Percentiles rank a stretch among this genome's conserved stretches.
Conservation (phyloP, 306 rosid species). For the Ochetophila trinervis region DNA sequence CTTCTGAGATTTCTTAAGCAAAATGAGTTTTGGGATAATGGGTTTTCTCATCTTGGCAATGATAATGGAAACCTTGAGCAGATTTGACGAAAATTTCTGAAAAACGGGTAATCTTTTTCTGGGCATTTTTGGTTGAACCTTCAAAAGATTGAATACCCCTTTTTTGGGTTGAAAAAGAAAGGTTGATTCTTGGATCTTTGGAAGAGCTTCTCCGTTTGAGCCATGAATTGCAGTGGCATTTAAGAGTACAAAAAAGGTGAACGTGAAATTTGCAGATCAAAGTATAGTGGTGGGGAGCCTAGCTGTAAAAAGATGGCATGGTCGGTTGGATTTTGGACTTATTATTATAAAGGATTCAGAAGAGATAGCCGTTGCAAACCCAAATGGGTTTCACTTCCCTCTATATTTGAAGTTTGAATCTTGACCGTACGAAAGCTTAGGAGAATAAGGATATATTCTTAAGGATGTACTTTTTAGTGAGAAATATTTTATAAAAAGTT, state of each 20-base stretch:
- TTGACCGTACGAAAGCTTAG: no score
- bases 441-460: no score
- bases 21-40: slow-evolving; percentile 33
- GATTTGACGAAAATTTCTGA: slow-evolving; percentile 32
- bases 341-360: slow-evolving; percentile 12
- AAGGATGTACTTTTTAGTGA: no score
- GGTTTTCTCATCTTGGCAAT: slow-evolving; percentile 43
- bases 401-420: slow-evolving; percentile 4
- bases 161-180: no score
- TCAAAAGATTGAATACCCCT: no score
- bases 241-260: slow-evolving; percentile 36
- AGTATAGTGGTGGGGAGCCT: slow-evolving; percentile 36
- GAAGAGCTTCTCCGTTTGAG: background rate
- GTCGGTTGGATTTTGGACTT: slow-evolving; percentile 46
- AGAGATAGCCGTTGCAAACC: slow-evolving; percentile 62
- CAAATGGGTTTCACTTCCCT: no score
- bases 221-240: slow-evolving; percentile 20
- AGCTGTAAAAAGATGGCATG: slow-evolving; percentile 47
- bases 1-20: slow-evolving; percentile 32
- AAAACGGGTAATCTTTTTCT: slow-evolving; percentile 33
- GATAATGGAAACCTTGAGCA: slow-evolving; percentile 35
- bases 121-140: slow-evolving; percentile 39
- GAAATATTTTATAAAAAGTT: no score
- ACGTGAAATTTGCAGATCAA: background rate
- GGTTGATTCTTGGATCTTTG: background rate